Evolutionary conservation across 352 stramenopile species (phyloP), one percentile per base, ranked within the genome.

Genomic region (Globisporangium rhizosaccharum): DNA sequence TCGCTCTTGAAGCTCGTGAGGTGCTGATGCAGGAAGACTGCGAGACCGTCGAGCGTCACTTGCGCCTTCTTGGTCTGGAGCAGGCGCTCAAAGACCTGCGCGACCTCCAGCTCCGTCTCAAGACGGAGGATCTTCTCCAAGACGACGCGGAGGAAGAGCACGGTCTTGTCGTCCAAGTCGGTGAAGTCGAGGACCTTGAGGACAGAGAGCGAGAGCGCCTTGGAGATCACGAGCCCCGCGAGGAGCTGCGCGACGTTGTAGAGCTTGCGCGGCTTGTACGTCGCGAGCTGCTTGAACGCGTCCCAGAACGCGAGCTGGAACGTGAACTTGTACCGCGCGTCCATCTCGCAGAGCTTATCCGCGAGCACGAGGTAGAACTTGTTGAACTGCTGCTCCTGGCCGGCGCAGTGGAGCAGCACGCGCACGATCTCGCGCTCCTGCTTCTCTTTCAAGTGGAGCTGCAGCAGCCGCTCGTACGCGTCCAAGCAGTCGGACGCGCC

Each of bases 281-380:
- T 68, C 60, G 84, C 71, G 45, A 92, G 67, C 56, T 97, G 87
- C 77, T 99, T 99, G 68, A 99, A 98, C 42, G 82, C 71, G 74
- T 99, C 96, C 96, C 96, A 99, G 67, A 97, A 98, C 46, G 96
- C 90, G 20, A 99, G 79, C 65, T 98, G 96, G 51, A 98, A 88
- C 20, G 93, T 97, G 63, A 98, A 99, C 60, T 97, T 98, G 72
- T 92, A 97, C 45, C 96, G 92, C 39, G 68, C 75, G 62, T 98
- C 92, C 69, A 94, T 97, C 67, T 98, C 87, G 63, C 93, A 98
- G 56, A 99, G 78, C 44, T 96, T 90, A 44, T 85, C 73, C 4
- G 90, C 92, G 33, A 99, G 79, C 62, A 97, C 79, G 41, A 96
- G 82, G 71, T 98, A 99, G 68, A 92, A 99, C 56, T 87, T 90